phyloP scores from a whole-genome alignment of 345 rosid genomes.

The Litchi chinensis region DNA sequence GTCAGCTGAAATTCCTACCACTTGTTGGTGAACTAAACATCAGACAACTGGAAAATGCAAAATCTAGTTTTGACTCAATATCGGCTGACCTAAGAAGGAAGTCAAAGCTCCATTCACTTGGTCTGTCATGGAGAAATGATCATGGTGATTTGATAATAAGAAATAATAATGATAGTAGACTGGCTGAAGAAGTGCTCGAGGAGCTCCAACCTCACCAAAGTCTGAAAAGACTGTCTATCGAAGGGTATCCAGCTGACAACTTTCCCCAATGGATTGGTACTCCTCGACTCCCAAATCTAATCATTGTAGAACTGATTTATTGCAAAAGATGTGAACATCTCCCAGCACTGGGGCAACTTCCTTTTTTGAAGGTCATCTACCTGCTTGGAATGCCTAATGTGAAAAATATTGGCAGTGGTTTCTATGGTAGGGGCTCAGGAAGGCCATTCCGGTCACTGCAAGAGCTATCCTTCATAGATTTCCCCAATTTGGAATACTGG shows the following conservation, averaged over 20 bases:
- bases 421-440: constrained; percentile 18
- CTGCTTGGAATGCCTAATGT: constrained; percentile 22
- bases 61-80: not conserved
- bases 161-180: not conserved
- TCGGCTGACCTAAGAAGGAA: constrained; percentile 18
- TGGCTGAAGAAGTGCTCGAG: constrained; percentile 8
- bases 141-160: not conserved
- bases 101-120: constrained; percentile 15
- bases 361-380: constrained; percentile 24
- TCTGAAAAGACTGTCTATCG: constrained; percentile 20
- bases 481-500: constrained; percentile 27
- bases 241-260: constrained; percentile 10
- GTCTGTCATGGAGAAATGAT: constrained; percentile 23
- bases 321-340: constrained; percentile 20
- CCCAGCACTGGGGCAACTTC: constrained; percentile 32
- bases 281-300: constrained; percentile 21
- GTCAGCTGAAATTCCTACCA: constrained; percentile 10
- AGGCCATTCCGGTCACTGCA: constrained; percentile 22
- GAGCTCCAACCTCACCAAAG: constrained; percentile 18
- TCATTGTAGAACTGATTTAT: constrained; percentile 1
- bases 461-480: constrained; percentile 18
- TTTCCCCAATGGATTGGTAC: constrained; percentile 30
- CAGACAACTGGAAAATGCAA: constrained; percentile 12
- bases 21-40: constrained; percentile 26
- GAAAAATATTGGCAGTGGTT: constrained; percentile 17